These are phyloP conservation scores for Alternaria burnsii DNA, from an alignment of 2,329 filamentous ascomycete genomes.

Conservation along the genomic window DNA sequence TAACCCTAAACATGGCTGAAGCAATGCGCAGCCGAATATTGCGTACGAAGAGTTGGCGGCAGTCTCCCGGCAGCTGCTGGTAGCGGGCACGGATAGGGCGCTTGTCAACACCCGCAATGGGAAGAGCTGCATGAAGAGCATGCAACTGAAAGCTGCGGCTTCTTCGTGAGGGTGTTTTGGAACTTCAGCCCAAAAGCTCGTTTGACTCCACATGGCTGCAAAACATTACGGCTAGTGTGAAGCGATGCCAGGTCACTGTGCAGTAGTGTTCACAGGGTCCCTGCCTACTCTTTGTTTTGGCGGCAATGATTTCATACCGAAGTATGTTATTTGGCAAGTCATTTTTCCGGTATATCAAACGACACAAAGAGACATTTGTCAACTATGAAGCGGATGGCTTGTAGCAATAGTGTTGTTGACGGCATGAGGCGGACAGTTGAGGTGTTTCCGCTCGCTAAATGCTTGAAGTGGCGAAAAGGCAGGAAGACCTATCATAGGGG, in stretches of 20 bases:
- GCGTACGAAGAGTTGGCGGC: constrained; percentile 8
- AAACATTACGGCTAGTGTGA: constrained; percentile 18
- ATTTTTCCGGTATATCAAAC: background rate
- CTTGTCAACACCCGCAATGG: constrained; percentile 4
- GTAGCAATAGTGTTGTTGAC: background rate
- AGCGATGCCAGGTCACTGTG: constrained; percentile 22
- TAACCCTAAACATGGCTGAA: constrained; percentile 11
- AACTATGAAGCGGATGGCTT: constrained; percentile 9
- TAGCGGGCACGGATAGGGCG: background rate
- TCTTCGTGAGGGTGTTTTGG: constrained; percentile 8
- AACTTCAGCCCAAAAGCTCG: constrained; percentile 10
- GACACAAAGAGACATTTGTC: background rate
- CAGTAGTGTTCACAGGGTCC: constrained; percentile 18
- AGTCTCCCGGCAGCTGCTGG: constrained; percentile 5
- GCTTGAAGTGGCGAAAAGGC: constrained; percentile 8
- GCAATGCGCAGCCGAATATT: constrained; percentile 4
- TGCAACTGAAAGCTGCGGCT: constrained; percentile 9
- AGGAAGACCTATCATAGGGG: constrained; percentile 21
- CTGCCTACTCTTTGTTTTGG: constrained; percentile 8
- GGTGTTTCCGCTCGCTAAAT: constrained; percentile 20
- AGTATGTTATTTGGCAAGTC: background rate
- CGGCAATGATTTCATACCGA: constrained; percentile 13
- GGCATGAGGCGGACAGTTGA: constrained; percentile 11
- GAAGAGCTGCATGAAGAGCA: constrained; percentile 9
- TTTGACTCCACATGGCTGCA: constrained; percentile 17